Evolutionary conservation across 1,284 basidiomycete genomes (phyloP).

Genomic region (Cerioporus squamosus): DNA sequence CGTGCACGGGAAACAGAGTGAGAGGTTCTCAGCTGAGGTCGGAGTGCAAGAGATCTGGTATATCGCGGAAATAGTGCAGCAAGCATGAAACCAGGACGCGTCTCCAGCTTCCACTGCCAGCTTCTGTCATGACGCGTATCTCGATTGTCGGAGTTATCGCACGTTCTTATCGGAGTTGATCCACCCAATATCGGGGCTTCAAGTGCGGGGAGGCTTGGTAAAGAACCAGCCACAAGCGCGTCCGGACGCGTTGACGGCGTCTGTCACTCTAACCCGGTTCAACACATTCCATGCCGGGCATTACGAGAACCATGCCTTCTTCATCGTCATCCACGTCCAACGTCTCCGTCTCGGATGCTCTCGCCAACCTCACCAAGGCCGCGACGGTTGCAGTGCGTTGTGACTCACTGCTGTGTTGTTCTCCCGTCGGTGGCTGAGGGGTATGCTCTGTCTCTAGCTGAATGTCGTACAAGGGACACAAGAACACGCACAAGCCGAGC

Average conservation of each 20-base stretch:
- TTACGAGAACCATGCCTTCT: slow-evolving; percentile 17
- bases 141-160: neutral
- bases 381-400: slow-evolving; percentile 31
- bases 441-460: slow-evolving; percentile 19
- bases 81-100: slow-evolving; percentile 5
- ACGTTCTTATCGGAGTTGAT: neutral
- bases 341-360: slow-evolving; percentile 33
- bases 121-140: neutral
- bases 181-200: slow-evolving; percentile 3
- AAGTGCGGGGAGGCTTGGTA: neutral
- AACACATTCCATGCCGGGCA: slow-evolving; percentile 15
- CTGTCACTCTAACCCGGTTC: neutral
- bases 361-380: slow-evolving; percentile 32
- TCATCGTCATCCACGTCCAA: slow-evolving; percentile 25
- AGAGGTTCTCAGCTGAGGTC: neutral
- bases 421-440: neutral
- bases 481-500: slow-evolving; percentile 30
- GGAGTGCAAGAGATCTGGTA: neutral
- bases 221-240: slow-evolving; percentile 21
- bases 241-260: slow-evolving; percentile 12
- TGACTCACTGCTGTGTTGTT: neutral
- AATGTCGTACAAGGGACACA: slow-evolving; percentile 33
- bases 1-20: neutral
- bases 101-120: no score
- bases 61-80: slow-evolving; percentile 2